Conservation (phyloP, 495 filamentous ascomycete genomes). For the Podospora conica region DNA sequence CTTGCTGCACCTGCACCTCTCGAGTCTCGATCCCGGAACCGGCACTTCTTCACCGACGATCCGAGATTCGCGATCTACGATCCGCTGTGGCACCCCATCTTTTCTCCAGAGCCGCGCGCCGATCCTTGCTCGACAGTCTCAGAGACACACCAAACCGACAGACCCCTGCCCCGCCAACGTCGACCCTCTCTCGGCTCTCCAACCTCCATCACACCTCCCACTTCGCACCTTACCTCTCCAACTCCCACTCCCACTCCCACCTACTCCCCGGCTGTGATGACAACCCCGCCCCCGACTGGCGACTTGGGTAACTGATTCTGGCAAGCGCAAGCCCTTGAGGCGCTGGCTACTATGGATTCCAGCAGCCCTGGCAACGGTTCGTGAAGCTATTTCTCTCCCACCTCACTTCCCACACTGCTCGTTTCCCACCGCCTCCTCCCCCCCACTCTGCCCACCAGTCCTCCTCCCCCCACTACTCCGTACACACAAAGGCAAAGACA, state of each 20-base stretch:
- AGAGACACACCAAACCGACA: neutral
- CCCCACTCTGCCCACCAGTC: neutral
- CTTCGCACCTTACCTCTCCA: neutral
- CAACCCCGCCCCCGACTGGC: neutral
- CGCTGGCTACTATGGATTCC: constrained; percentile 7
- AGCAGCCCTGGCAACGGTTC: constrained; percentile 15
- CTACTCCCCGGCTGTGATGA: neutral
- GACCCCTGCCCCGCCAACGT: neutral
- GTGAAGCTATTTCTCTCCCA: neutral
- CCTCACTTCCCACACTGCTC: neutral
- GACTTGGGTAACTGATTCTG: constrained; percentile 6
- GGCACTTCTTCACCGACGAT: neutral
- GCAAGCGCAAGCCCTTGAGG: constrained; percentile 3
- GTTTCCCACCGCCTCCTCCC: neutral
- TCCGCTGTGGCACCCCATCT: neutral
- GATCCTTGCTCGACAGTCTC: neutral
- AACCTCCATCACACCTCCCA: neutral
- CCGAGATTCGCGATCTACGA: neutral
- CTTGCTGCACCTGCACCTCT: too few relatives aligned
- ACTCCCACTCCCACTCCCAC: neutral
- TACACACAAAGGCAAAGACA: neutral
- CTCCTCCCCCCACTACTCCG: neutral
- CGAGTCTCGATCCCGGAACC: neutral
- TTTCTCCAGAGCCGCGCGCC: neutral
- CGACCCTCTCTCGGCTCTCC: neutral